These are phyloP conservation scores for Dictyostelium citrinum DNA, from an alignment of 78 protist species.

Conservation along the genomic window DNA sequence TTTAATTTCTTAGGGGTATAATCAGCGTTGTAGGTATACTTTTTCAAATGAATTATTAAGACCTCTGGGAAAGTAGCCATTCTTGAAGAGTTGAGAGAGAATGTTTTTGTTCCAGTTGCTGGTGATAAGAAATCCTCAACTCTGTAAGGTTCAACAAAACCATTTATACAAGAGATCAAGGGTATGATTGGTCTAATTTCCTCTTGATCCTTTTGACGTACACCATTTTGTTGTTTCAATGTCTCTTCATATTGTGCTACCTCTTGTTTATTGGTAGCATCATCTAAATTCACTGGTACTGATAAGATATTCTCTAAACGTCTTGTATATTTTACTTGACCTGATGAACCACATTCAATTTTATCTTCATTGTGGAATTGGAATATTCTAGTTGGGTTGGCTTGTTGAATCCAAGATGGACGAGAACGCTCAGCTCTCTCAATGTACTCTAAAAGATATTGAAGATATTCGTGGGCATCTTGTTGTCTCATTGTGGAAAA, in stretches of 20 bases:
- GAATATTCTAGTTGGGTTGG: conserved; percentile 52
- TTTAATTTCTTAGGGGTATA: conserved; percentile 88
- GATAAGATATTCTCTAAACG: conserved; percentile 66
- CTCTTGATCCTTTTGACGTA: not conserved
- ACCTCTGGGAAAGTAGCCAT: conserved; percentile 87
- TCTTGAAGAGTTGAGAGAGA: conserved; percentile 58
- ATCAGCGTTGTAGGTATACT: conserved; percentile 81
- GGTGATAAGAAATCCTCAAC: conserved; percentile 78
- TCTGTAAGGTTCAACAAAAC: conserved; percentile 20
- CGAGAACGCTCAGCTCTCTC: conserved; percentile 45
- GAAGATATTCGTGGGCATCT: conserved; percentile 92
- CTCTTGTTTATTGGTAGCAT: conserved; percentile 50
- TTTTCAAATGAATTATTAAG: conserved; percentile 81
- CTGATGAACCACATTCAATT: conserved; percentile 68
- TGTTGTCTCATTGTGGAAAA: conserved; percentile 91
- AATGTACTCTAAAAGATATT: conserved; percentile 62
- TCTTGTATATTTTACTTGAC: conserved; percentile 77
- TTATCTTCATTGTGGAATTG: conserved; percentile 71
- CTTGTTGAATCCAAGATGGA: conserved; percentile 37
- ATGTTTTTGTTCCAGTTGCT: conserved; percentile 76
- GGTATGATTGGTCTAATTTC: conserved; percentile 80
- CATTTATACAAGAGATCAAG: conserved; percentile 58
- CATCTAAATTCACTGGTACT: conserved; percentile 69
- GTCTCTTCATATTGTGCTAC: conserved; percentile 25
- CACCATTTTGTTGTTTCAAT: conserved; percentile 2